phyloP scores from a whole-genome alignment of 208 protist genomes.

The Giardia muris region DNA sequence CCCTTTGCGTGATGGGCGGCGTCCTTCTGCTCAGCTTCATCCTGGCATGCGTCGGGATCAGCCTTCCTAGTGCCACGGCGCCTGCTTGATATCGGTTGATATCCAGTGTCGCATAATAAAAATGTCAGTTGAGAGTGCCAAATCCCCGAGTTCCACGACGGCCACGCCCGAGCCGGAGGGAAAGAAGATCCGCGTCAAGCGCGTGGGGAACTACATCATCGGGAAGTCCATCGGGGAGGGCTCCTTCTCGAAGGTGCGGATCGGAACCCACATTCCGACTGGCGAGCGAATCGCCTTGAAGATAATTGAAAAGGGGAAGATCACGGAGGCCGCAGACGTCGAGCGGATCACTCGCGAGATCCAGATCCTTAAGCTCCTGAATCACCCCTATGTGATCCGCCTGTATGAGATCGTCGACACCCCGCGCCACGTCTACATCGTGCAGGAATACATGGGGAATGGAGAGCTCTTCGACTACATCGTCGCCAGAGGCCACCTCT shows the following conservation, averaged over 20 bases:
- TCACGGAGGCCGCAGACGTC: conserved; percentile 46
- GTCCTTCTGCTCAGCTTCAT: neutral
- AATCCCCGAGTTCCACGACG: no score
- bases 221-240: conserved; percentile 90
- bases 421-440: conserved; percentile 45
- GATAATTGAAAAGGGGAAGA: conserved; percentile 53
- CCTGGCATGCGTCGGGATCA: neutral
- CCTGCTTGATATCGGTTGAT: no score
- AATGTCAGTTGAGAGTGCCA: no score
- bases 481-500: conserved; percentile 48
- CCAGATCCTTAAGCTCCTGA: conserved; percentile 56
- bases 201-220: conserved; percentile 80
- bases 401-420: conserved; percentile 58
- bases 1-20: neutral
- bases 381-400: conserved; percentile 55
- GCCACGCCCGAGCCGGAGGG: neutral
- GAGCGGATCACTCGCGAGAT: conserved; percentile 55
- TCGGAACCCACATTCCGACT: conserved; percentile 52
- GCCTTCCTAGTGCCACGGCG: neutral
- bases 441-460: conserved; percentile 55
- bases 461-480: conserved; percentile 61
- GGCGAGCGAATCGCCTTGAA: conserved; percentile 56
- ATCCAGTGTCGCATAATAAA: no score
- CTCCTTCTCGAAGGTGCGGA: conserved; percentile 91
- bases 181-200: conserved; percentile 34